phyloP scores from a whole-genome alignment of 2,329 filamentous ascomycete species.

The Ambrosiella xylebori region DNA sequence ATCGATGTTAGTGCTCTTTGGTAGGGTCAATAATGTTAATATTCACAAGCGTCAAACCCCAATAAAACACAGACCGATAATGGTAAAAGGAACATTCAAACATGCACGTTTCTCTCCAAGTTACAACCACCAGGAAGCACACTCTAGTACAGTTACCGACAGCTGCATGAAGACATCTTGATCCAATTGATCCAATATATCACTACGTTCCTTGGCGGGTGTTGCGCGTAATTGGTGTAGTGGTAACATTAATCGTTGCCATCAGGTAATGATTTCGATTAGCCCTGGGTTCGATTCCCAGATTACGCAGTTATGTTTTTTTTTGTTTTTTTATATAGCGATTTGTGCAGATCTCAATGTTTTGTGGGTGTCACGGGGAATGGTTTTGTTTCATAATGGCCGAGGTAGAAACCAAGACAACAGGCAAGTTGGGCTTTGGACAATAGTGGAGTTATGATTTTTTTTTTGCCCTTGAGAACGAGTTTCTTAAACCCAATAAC shows the following conservation, averaged over 20 bases:
- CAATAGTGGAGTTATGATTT: too few relatives aligned
- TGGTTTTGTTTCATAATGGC: not conserved
- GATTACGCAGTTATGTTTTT: not conserved
- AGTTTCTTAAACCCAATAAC: too few relatives aligned
- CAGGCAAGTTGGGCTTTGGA: too few relatives aligned
- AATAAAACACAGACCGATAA: too few relatives aligned
- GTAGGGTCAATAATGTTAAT: too few relatives aligned
- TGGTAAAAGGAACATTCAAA: too few relatives aligned
- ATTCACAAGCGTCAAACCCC: too few relatives aligned
- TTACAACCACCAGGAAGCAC: too few relatives aligned
- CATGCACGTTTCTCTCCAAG: too few relatives aligned
- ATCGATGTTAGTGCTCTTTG: too few relatives aligned
- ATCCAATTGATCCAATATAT: not conserved
- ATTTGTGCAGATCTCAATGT: too few relatives aligned
- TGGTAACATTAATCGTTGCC: conserved; percentile 4
- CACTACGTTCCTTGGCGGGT: not conserved
- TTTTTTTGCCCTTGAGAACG: too few relatives aligned
- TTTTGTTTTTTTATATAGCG: not conserved
- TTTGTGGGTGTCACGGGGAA: not conserved
- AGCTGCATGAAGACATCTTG: not conserved
- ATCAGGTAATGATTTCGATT: conserved; percentile 1
- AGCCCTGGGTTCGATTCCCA: conserved; percentile 3
- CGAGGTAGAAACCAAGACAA: not conserved
- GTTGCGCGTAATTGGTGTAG: not conserved
- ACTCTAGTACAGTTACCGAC: not conserved